Conservation (phyloP, 2,329 filamentous ascomycete species). For the Fusarium albidum region DNA sequence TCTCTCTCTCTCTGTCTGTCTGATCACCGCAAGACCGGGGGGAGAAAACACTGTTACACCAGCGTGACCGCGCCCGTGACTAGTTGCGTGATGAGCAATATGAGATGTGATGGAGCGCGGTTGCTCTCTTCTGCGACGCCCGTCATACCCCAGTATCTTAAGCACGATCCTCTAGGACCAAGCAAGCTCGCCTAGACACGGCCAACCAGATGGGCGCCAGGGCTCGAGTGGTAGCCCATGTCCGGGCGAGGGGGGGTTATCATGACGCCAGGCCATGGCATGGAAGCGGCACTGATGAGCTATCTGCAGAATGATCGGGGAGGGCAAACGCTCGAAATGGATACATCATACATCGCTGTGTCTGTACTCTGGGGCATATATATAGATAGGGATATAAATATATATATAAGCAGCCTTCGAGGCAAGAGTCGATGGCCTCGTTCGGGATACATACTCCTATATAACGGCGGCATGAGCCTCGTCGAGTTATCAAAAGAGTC, state of each 20-base stretch:
- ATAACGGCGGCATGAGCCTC: too few relatives aligned
- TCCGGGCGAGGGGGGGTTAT: constrained; percentile 13
- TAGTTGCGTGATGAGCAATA: constrained; percentile 22
- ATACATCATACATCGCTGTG: too few relatives aligned
- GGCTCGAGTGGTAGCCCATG: constrained; percentile 4
- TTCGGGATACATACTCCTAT: too few relatives aligned
- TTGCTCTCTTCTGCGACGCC: constrained; percentile 14
- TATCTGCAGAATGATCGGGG: background rate
- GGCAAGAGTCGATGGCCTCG: background rate
- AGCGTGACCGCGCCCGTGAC: constrained; percentile 26
- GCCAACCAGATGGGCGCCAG: constrained; percentile 25
- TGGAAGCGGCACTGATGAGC: background rate
- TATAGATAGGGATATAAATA: background rate
- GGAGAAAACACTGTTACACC: constrained; percentile 23
- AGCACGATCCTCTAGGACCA: constrained; percentile 20
- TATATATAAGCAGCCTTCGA: background rate
- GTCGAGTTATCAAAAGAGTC: too few relatives aligned
- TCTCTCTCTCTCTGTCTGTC: too few relatives aligned
- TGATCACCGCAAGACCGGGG: background rate
- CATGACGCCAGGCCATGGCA: constrained; percentile 1
- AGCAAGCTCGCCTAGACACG: constrained; percentile 27
- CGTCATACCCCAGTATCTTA: constrained; percentile 29
- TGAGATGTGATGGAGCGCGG: constrained; percentile 21
- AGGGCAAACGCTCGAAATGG: constrained; percentile 1
- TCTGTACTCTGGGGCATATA: background rate